Base-by-base conservation (phyloP, 768 basidiomycete genomes). In the Termitomyces sp. region DNA sequence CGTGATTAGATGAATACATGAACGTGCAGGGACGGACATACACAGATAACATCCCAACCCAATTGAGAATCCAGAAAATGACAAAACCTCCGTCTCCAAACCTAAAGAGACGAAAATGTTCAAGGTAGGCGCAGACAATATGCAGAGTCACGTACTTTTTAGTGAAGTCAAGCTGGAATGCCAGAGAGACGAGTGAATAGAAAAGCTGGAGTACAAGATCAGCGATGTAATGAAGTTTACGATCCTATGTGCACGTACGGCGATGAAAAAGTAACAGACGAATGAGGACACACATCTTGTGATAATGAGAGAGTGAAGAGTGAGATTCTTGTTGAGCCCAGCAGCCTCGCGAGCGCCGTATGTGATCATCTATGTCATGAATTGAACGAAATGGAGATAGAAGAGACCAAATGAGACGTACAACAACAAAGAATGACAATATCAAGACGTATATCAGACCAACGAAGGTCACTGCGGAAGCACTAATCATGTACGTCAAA, bases 31-130 rank as follows among this genome's bases (percentile, higher is more conserved):
- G 7, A 17, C 26, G 2, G 17, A 71, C 79, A 37, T 68, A 78
- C 83, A 85, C 72, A 0, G 84, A 74, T 22, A 77, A 64, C 86
- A 88, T 88, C 26, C 75, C 80, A 51, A 76, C 50, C 75, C 77
- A 88, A 58, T 81, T 81, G 58, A 87, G 70, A 82, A 87, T 85
- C 87, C 87, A 88, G 60, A 84, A 85, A 32, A 87, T 68, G 45
- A 87, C 62, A 61, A 88, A 85, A 0, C 85, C 87, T 0, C 62
- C 66, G 47, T 61, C 60, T 19, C 80, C 81, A 56, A 79, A 85
- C 57, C 80, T 75, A 37, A 9, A 19, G n/a, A 24, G 2, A 38
- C 14, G 8, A 3, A 19, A 32, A 14, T 19, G 11, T 4, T 54
- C 22, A 42, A 40, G 1, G 14, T 2, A 50, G 6, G 37, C 32